Evolutionary conservation across 345 rosid species (phyloP).

Genomic region (Citrus glauca): DNA sequence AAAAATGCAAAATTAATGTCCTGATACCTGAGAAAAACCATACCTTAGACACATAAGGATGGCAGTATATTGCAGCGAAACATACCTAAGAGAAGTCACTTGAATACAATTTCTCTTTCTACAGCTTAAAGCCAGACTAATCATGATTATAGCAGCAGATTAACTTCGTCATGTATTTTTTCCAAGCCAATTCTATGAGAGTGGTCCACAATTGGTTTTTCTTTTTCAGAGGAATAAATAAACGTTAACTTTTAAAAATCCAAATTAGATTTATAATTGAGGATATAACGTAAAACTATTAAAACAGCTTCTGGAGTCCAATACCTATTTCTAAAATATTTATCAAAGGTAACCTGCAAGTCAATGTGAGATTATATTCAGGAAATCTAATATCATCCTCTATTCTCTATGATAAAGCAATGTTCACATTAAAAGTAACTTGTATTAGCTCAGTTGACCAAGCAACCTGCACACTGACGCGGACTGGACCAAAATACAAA

Average conservation of each 20-base stretch:
- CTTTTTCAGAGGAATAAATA: background rate
- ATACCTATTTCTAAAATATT: background rate
- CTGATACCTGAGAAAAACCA: background rate
- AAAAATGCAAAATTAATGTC: background rate
- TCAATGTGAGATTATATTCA: background rate
- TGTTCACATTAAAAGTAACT: background rate
- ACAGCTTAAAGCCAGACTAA: background rate
- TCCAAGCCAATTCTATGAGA: background rate
- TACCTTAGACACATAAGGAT: background rate
- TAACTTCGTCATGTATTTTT: background rate
- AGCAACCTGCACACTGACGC: background rate
- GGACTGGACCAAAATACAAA: background rate
- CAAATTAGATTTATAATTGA: background rate
- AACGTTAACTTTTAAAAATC: background rate
- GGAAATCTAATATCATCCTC: background rate
- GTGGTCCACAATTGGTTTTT: background rate
- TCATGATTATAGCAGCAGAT: background rate
- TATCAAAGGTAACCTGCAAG: background rate
- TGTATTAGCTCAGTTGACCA: background rate
- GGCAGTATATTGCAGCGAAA: background rate
- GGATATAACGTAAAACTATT: background rate
- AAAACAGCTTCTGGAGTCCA: background rate
- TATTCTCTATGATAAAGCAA: background rate
- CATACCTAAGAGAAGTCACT: background rate
- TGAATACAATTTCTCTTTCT: background rate